Conservation (phyloP, 1,139 yeast species). For the Yamadazyma oceani region DNA sequence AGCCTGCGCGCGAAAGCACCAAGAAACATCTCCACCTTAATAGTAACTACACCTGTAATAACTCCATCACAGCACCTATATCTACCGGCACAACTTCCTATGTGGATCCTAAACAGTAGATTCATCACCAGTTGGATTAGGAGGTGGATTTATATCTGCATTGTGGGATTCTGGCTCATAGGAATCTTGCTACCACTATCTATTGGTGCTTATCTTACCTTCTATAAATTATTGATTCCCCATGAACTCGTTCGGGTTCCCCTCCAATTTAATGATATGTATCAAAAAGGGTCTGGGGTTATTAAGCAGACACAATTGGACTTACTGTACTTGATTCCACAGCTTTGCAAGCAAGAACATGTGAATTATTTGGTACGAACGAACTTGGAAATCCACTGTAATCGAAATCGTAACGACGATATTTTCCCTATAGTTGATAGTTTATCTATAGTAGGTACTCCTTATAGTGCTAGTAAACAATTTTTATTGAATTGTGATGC, state of each 20-base stretch:
- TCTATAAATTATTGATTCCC: conserved; percentile 27
- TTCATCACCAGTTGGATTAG: conserved; percentile 8
- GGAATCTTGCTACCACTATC: conserved; percentile 27
- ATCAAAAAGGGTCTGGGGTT: background rate
- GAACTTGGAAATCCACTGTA: conserved; percentile 18
- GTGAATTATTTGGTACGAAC: conserved; percentile 16
- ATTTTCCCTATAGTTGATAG: conserved; percentile 12
- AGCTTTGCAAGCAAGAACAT: conserved; percentile 12
- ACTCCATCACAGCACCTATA: no score
- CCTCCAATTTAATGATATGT: conserved; percentile 7
- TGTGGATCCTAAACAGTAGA: conserved; percentile 10
- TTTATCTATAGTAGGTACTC: conserved; percentile 2
- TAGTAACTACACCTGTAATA: no score
- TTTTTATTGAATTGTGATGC: conserved; percentile 34
- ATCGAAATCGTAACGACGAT: conserved; percentile 18
- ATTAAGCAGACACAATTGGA: background rate
- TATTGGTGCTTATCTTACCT: conserved; percentile 25
- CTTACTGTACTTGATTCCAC: conserved; percentile 2
- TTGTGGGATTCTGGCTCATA: conserved; percentile 18
- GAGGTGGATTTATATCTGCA: conserved; percentile 22
- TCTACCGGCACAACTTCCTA: conserved; percentile 2
- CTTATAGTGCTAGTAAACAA: conserved; percentile 7
- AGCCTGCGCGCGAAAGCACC: no score
- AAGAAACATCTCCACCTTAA: no score
- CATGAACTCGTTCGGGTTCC: conserved; percentile 17